Evolutionary conservation across 2,329 filamentous ascomycete species (phyloP).

Genomic region (Monosporascus sp.): DNA sequence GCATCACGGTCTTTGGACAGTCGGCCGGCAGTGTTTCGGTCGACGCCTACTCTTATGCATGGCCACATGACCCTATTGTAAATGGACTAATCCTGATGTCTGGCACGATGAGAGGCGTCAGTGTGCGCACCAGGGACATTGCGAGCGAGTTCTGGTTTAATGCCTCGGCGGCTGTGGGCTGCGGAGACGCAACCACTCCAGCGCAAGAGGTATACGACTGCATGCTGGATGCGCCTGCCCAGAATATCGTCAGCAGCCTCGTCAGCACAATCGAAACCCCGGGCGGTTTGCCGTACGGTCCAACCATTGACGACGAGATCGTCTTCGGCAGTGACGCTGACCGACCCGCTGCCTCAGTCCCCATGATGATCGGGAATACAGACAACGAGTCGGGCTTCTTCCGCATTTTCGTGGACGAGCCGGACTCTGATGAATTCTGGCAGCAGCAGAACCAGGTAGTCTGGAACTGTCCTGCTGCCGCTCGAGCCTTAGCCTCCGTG

Average conservation of each 20-base stretch:
- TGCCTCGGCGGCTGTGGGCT: background rate
- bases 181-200: background rate
- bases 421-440: background rate
- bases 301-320: conserved; percentile 1
- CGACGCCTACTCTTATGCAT: conserved; percentile 7
- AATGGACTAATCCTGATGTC: background rate
- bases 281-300: background rate
- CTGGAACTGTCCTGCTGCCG: background rate
- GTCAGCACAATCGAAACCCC: background rate
- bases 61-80: background rate
- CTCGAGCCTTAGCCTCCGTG: background rate
- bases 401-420: background rate
- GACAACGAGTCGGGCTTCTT: conserved; percentile 2
- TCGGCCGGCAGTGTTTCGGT: conserved; percentile 11
- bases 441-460: background rate
- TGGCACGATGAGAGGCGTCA: too few relatives aligned
- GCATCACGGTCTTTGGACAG: conserved; percentile 10
- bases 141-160: background rate
- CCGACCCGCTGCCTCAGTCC: background rate
- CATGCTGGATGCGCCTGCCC: background rate
- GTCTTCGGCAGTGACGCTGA: conserved; percentile 1
- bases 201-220: background rate
- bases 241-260: background rate
- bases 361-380: conserved; percentile 1
- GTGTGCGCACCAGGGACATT: too few relatives aligned